phyloP scores from a whole-genome alignment of 345 rosid species.

The Clausena lansium region DNA sequence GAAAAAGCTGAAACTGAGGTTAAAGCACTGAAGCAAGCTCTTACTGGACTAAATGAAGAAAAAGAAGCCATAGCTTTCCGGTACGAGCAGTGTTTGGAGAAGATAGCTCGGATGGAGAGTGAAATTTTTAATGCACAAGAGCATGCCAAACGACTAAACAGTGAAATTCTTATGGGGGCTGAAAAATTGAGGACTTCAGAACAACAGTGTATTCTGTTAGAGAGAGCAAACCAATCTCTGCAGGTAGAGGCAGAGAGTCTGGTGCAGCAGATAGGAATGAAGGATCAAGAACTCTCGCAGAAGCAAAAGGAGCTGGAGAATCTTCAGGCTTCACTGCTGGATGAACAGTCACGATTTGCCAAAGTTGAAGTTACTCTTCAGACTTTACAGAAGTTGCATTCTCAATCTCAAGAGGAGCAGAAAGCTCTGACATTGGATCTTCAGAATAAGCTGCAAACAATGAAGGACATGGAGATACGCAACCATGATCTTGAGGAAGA shows the following conservation, averaged over 20 bases:
- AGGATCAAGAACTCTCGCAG: slow-evolving; percentile 68
- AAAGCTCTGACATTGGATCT: slow-evolving; percentile 65
- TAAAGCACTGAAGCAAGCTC: slow-evolving; percentile 51
- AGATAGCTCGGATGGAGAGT: slow-evolving; percentile 56
- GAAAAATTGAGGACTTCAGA: slow-evolving; percentile 51
- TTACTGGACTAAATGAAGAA: slow-evolving; percentile 56
- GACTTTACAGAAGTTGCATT: slow-evolving; percentile 45
- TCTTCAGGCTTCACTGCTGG: slow-evolving; percentile 49
- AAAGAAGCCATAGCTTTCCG: slow-evolving; percentile 50
- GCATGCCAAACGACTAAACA: slow-evolving; percentile 51
- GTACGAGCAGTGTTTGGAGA: slow-evolving; percentile 68
- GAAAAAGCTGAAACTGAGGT: slow-evolving; percentile 63
- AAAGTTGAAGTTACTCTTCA: slow-evolving; percentile 62
- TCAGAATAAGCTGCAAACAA: slow-evolving; percentile 50
- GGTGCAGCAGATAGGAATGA: slow-evolving; percentile 50
- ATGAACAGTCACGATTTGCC: slow-evolving; percentile 59
- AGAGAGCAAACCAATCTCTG: slow-evolving; percentile 62
- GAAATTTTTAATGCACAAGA: slow-evolving; percentile 55
- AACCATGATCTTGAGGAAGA: slow-evolving; percentile 54
- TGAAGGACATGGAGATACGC: slow-evolving; percentile 50
- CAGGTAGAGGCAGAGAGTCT: slow-evolving; percentile 64
- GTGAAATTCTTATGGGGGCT: slow-evolving; percentile 56
- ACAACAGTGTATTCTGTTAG: slow-evolving; percentile 55
- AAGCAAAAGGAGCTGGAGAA: slow-evolving; percentile 65
- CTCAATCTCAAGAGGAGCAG: slow-evolving; percentile 61